Conservation (phyloP, 768 basidiomycete genomes). For the Xerocomellus amylosporus region DNA sequence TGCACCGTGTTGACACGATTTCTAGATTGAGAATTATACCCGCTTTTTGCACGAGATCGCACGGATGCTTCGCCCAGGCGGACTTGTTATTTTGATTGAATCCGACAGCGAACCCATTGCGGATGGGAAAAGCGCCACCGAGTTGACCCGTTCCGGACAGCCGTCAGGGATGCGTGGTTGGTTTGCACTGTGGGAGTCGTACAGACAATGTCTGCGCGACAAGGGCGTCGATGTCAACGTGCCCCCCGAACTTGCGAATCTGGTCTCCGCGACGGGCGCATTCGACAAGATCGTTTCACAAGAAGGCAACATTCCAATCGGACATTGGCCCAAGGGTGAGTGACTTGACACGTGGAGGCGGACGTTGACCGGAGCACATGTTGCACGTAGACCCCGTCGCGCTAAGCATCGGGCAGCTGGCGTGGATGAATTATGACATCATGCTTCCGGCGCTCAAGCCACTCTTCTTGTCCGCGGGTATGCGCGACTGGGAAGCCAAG, state of each 20-base stretch:
- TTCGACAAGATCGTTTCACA: slow-evolving; percentile 56
- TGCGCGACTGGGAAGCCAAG: slow-evolving; percentile 53
- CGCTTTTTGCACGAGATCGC: slow-evolving; percentile 58
- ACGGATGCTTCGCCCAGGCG: slow-evolving; percentile 68
- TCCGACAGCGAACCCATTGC: slow-evolving; percentile 52
- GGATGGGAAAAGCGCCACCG: slow-evolving; percentile 41
- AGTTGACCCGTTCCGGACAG: slow-evolving; percentile 31
- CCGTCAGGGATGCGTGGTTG: slow-evolving; percentile 51
- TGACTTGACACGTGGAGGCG: slow-evolving; percentile 5
- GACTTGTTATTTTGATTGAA: slow-evolving; percentile 66
- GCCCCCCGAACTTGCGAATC: slow-evolving; percentile 50
- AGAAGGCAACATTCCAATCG: slow-evolving; percentile 63
- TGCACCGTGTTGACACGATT: slow-evolving; percentile 5
- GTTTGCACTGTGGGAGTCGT: slow-evolving; percentile 62
- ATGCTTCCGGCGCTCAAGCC: slow-evolving; percentile 63
- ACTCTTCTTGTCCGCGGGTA: slow-evolving; percentile 51
- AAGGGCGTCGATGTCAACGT: slow-evolving; percentile 57
- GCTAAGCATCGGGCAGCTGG: slow-evolving; percentile 64
- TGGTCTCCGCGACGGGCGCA: slow-evolving; percentile 46
- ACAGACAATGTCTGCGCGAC: slow-evolving; percentile 50
- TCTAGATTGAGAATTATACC: slow-evolving; percentile 61
- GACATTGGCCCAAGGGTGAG: slow-evolving; percentile 65
- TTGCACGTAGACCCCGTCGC: slow-evolving; percentile 47
- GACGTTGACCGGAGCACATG: slow-evolving; percentile 7
- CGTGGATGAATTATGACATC: slow-evolving; percentile 71